Evolutionary conservation across 352 stramenopile species (phyloP), one percentile per base, ranked within the genome.

Genomic region (Phytophthora multivora): DNA sequence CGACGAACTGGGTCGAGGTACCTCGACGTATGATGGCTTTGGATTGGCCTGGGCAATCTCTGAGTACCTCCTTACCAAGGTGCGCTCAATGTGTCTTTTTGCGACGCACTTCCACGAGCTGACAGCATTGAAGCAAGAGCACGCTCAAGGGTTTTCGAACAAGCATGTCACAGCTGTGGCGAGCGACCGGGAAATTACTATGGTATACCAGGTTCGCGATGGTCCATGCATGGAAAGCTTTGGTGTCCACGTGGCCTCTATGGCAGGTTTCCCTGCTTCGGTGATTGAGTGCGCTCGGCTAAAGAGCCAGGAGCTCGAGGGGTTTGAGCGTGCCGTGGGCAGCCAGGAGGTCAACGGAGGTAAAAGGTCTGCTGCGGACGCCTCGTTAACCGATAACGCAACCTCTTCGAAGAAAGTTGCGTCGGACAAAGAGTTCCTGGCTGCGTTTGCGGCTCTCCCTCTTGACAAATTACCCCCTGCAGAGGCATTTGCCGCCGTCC

Each of bases 91-190:
- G 71, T 91, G 81, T 49, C 66, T 94, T 30, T 99, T 99, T 82
- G 97, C 98, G 6, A 99, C 98, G 18, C 98, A 99, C 77, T 99
- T 99, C 66, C 97, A 99, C 79, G 98, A 99, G 72, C 80, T 99
- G 30, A 99, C 97, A 31, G 86, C 83, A 13, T 71, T 99, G n/a
- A 77, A 90, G 60, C 73, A 95, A 19, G 84, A 90, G 13, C 63
- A 91, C 50, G 35, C 68, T 28, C 26, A 66, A 15, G 73, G 80
- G 16, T 91, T 93, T 45, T 89, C 98, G 18, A 99, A 99, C 75
- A 97, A 97, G 56, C 97, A 99, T 79, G 95, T 99, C 19, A 97
- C 93, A 12, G 97, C 97, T 18, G 75, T 97, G 33, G 78, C 85
- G 13, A 76, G 57, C 54, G 80, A 92, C 51, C 69, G 77, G n/a